These are phyloP conservation scores for Alternaria brassicae DNA, from an alignment of 2,329 filamentous ascomycete genomes.

Conservation along the genomic window DNA sequence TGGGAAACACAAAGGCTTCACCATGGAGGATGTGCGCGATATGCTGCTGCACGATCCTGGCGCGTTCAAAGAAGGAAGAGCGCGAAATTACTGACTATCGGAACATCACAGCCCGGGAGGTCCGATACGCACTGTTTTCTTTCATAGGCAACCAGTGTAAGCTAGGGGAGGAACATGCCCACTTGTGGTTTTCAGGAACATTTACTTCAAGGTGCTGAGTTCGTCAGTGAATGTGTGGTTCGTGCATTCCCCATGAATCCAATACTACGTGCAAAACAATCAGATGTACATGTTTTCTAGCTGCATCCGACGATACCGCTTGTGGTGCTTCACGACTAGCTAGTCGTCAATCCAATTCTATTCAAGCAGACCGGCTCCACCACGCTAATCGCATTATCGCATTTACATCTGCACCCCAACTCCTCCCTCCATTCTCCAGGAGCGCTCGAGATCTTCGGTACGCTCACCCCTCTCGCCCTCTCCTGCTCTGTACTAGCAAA, in stretches of 20 bases:
- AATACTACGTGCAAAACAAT: background rate
- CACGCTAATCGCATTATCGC: background rate
- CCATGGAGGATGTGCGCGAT: constrained; percentile 16
- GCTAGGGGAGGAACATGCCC: background rate
- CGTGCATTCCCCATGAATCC: background rate
- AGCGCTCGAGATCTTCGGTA: background rate
- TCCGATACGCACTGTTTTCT: background rate
- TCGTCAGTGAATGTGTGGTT: background rate
- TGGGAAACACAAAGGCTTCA: constrained; percentile 16
- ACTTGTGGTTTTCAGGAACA: background rate
- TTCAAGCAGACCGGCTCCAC: constrained; percentile 15
- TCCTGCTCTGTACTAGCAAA: constrained; percentile 8
- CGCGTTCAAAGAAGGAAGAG: constrained; percentile 37
- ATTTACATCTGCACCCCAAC: constrained; percentile 9
- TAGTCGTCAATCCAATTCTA: background rate
- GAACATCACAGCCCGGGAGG: background rate
- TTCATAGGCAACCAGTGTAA: too few relatives aligned
- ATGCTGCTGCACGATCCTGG: constrained; percentile 51
- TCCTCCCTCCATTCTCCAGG: constrained; percentile 3
- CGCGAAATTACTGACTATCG: background rate
- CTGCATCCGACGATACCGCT: background rate
- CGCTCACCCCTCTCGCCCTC: background rate
- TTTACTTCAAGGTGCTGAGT: background rate
- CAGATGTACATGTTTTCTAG: background rate
- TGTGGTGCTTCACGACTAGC: background rate